phyloP scores from a whole-genome alignment of 768 basidiomycete species.

The Termitomyces sp. region DNA sequence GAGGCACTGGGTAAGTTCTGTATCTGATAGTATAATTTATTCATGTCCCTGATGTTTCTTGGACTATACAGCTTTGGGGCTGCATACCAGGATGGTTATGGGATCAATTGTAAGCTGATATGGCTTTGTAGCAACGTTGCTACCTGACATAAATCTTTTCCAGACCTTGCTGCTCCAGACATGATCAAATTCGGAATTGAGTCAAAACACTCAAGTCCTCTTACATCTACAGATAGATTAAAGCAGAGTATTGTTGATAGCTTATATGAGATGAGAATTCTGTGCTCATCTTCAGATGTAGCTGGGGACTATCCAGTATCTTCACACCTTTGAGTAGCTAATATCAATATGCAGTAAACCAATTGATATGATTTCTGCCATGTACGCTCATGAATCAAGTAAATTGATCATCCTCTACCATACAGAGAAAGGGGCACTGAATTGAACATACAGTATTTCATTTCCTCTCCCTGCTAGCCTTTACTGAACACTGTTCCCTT shows the following conservation, averaged over 20 bases:
- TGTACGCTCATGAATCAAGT: neutral
- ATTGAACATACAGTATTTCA: neutral
- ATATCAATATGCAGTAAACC: neutral
- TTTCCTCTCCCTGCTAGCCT: neutral
- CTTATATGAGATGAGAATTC: conserved; percentile 62
- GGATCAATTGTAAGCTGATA: conserved; percentile 77
- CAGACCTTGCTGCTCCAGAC: conserved; percentile 78
- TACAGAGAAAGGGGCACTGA: conserved; percentile 2
- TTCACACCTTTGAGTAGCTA: conserved; percentile 27
- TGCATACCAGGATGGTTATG: conserved; percentile 82
- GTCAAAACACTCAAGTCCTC: conserved; percentile 67
- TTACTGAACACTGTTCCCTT: conserved; percentile 1
- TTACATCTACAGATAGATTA: conserved; percentile 70
- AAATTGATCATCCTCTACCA: conserved; percentile 9
- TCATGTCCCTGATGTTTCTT: neutral
- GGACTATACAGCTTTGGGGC: conserved; percentile 67
- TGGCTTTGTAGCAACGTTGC: neutral
- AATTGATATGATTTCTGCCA: neutral
- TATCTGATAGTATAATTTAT: neutral
- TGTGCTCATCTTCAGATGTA: conserved; percentile 37
- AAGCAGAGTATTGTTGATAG: conserved; percentile 58
- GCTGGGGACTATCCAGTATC: conserved; percentile 14
- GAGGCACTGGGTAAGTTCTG: conserved; percentile 70
- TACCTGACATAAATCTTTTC: neutral
- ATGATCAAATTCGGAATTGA: conserved; percentile 93